A percentile compares a stretch with the other conserved stretches of the same genome.
phyloP scores from a whole-genome alignment of 2,329 filamentous ascomycete genomes.

The Scortechinia acanthostroma region DNA sequence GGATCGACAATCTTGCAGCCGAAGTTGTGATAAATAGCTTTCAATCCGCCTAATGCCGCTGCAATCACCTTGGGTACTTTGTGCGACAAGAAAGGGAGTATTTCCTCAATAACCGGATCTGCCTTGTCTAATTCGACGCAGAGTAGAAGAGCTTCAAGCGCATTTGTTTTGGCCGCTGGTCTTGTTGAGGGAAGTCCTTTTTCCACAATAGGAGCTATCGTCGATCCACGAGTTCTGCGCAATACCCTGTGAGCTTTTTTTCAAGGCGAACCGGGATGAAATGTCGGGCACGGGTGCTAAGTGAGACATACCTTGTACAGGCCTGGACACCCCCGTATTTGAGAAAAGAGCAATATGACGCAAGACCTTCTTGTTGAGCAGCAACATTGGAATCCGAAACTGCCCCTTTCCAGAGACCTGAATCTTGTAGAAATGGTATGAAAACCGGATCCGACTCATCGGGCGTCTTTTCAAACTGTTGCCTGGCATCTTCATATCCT shows the following conservation, averaged over 20 bases:
- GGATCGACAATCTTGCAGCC: conserved; percentile 91
- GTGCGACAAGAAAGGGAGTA: conserved; percentile 74
- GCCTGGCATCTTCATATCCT: conserved; percentile 86
- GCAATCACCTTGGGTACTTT: conserved; percentile 87
- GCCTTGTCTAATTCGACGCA: conserved; percentile 85
- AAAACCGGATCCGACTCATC: conserved; percentile 83
- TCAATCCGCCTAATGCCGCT: conserved; percentile 69
- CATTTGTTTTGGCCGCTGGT: conserved; percentile 79
- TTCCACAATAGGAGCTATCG: conserved; percentile 75
- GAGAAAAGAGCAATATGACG: conserved; percentile 81
- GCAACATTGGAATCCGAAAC: conserved; percentile 93
- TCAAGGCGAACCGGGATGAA: not conserved
- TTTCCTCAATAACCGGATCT: conserved; percentile 80
- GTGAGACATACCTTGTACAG: conserved; percentile 45
- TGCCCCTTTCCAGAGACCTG: conserved; percentile 82
- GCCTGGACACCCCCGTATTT: conserved; percentile 81
- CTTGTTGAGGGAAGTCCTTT: conserved; percentile 85
- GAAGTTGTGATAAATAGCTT: conserved; percentile 83
- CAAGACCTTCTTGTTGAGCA: conserved; percentile 87
- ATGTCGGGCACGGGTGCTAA: not conserved
- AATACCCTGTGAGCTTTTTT: not conserved
- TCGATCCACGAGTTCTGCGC: conserved; percentile 55
- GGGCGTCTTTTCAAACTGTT: conserved; percentile 76
- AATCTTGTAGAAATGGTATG: conserved; percentile 77
- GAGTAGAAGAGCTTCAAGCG: conserved; percentile 78